These are phyloP conservation scores for Leccinum pellstonianum DNA, from an alignment of 768 basidiomycete genomes.

Conservation along the genomic window DNA sequence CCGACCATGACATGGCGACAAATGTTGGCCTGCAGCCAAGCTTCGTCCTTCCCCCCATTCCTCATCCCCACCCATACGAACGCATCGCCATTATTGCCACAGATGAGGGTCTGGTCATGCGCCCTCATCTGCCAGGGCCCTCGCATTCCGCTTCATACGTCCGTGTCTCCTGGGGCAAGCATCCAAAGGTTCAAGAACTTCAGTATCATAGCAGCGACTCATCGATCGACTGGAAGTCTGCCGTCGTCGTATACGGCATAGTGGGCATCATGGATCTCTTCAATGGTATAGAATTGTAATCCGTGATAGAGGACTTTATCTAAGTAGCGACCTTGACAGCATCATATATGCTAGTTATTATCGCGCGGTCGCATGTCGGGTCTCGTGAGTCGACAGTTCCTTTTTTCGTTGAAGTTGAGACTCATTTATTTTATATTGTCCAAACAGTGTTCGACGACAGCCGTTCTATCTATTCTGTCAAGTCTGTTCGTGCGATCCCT, in stretches of 20 bases:
- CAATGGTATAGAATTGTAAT: slow-evolving; percentile 46
- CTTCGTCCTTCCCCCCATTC: slow-evolving; percentile 62
- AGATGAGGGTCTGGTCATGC: slow-evolving; percentile 62
- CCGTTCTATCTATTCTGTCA: slow-evolving; percentile 65
- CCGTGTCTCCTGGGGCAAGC: slow-evolving; percentile 61
- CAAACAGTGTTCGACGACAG: slow-evolving; percentile 59
- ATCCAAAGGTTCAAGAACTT: slow-evolving; percentile 52
- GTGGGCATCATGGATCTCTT: slow-evolving; percentile 73
- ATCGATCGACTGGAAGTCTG: slow-evolving; percentile 51
- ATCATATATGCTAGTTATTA: slow-evolving; percentile 75
- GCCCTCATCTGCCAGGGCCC: slow-evolving; percentile 47
- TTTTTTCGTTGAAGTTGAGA: background rate
- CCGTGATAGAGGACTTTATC: slow-evolving; percentile 1
- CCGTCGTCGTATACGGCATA: slow-evolving; percentile 70
- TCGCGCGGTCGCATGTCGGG: slow-evolving; percentile 60
- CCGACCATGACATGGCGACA: slow-evolving; percentile 10
- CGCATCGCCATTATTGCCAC: slow-evolving; percentile 63
- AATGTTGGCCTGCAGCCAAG: slow-evolving; percentile 51
- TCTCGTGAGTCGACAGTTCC: slow-evolving; percentile 47
- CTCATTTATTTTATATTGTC: slow-evolving; percentile 3
- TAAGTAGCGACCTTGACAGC: slow-evolving; percentile 41
- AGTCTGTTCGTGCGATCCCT: slow-evolving; percentile 69
- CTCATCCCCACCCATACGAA: slow-evolving; percentile 74
- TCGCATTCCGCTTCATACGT: slow-evolving; percentile 38
- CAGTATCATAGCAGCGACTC: slow-evolving; percentile 33